phyloP scores from a whole-genome alignment of 257 asterid species.

The Salvia hispanica region DNA sequence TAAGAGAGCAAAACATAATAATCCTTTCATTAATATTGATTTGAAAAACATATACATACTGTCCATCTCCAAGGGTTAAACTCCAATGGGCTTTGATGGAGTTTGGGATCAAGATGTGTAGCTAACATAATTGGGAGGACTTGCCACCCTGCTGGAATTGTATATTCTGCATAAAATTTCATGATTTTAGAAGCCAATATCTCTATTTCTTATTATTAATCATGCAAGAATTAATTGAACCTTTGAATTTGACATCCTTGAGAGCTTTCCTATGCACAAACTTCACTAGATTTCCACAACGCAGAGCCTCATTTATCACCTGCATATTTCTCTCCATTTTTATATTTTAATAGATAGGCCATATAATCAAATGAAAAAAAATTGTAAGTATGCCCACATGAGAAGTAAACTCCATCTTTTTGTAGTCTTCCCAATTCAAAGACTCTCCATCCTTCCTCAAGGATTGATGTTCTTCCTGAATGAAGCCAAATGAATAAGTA shows the following conservation, averaged over 20 bases:
- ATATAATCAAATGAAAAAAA: no score
- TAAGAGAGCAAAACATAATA: no score
- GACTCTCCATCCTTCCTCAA: conserved; percentile 53
- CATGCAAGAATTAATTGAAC: no score
- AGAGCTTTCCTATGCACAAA: conserved; percentile 72
- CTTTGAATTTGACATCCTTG: conserved; percentile 70
- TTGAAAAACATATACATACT: conserved; percentile 28
- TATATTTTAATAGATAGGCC: no score
- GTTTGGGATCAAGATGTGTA: conserved; percentile 62
- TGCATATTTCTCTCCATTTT: conserved; percentile 10
- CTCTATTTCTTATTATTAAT: no score
- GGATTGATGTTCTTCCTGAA: conserved; percentile 60
- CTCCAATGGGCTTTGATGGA: conserved; percentile 57
- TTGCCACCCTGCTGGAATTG: conserved; percentile 75
- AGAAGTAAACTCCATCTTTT: conserved; percentile 70
- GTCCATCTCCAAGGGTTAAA: conserved; percentile 84
- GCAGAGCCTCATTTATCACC: conserved; percentile 70
- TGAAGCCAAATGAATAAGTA: not conserved
- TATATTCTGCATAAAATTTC: conserved; percentile 42
- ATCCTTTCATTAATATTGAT: no score
- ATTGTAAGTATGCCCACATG: conserved; percentile 38
- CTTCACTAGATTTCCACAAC: conserved; percentile 86
- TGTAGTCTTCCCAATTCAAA: conserved; percentile 71
- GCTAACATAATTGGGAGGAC: conserved; percentile 69
- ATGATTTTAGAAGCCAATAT: no score